Base-by-base conservation (phyloP, 495 filamentous ascomycete genomes). In the Viridothelium virens region DNA sequence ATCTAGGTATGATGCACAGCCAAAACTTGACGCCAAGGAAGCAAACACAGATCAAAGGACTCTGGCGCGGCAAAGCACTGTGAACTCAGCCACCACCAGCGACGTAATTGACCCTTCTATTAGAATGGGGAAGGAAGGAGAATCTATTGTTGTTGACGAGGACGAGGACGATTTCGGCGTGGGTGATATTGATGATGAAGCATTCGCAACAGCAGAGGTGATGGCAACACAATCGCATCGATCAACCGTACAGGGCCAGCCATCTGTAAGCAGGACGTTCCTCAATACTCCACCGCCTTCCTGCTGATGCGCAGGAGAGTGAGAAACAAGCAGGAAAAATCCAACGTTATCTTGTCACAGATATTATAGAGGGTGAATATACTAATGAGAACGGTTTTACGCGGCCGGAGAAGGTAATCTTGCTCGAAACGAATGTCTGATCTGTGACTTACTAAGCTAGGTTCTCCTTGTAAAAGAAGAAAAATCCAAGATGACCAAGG, bases 341-440 rank as follows among this genome's bases (percentile, higher is more conserved):
- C 70, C 90, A 94, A 74, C 87, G 92, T 63, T 96, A 93, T 77
- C 78, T 89, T 56, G 80, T 96, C 65, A 88, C 86, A 68, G 84
- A 87, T 69, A 83, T 90, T 68, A 81, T 86, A 38, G 81, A 91
- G 67, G 80, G 81, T 70, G 78, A 83, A 36, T 94, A 91, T 77
- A 76, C 77, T 65, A 85, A 83, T 74, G 75, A 80, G 14, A 83
- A 79, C 70, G 89, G 89, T 61, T 80, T 80, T 69, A 76, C 79
- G 61, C 82, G 79, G 48, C 79, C 80, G 41, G 90, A 96, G 74
- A 92, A 91, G 85, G 89, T 92, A 76, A 71, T 78, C 65, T 37
- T 10, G 5, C 34, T 36, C 53, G 2, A 39, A 37, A 11, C 38
- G 33, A 10, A 59, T 31, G 7, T 48, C 37, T 4, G 63, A 33